Percentiles rank a stretch among this genome's conserved stretches.
phyloP scores from a whole-genome alignment of 73 alveolate species.

The Paramecium caudatum region DNA sequence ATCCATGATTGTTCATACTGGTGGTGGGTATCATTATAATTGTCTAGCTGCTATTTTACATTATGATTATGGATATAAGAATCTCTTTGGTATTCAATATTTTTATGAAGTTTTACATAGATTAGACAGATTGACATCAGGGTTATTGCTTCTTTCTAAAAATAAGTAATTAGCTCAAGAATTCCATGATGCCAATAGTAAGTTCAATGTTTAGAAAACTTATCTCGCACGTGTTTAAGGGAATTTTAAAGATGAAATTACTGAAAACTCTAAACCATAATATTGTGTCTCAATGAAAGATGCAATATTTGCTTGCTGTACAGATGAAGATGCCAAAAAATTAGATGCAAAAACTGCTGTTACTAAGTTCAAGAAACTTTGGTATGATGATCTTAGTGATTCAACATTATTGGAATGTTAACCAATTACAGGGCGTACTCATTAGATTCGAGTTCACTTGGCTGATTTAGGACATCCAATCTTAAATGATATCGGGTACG shows the following conservation, averaged over 20 bases:
- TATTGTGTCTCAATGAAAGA: slow-evolving; percentile 84
- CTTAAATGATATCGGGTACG: slow-evolving; percentile 95
- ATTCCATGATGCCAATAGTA: slow-evolving; percentile 84
- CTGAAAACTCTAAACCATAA: slow-evolving; percentile 79
- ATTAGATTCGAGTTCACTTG: slow-evolving; percentile 98
- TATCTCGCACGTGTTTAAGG: slow-evolving; percentile 97
- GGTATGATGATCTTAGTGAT: slow-evolving; percentile 94
- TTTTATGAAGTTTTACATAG: slow-evolving; percentile 86
- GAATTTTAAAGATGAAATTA: slow-evolving; percentile 80
- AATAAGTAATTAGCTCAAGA: slow-evolving; percentile 88
- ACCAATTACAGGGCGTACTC: slow-evolving; percentile 99
- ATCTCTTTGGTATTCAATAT: slow-evolving; percentile 73
- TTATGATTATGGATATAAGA: slow-evolving; percentile 87
- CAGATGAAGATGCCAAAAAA: slow-evolving; percentile 79
- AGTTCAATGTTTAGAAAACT: slow-evolving; percentile 81
- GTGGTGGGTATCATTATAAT: slow-evolving; percentile 96
- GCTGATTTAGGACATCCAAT: slow-evolving; percentile 94
- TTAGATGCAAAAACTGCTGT: slow-evolving; percentile 86
- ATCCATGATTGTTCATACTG: slow-evolving; percentile 97
- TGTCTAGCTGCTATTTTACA: slow-evolving; percentile 89
- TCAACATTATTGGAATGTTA: slow-evolving; percentile 91
- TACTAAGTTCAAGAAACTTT: slow-evolving; percentile 89
- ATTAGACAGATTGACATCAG: slow-evolving; percentile 98
- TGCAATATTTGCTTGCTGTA: slow-evolving; percentile 83
- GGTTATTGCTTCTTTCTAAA: slow-evolving; percentile 94